These are phyloP conservation scores for Dentipellis sp. DNA, from an alignment of 768 basidiomycete species.

Conservation along the genomic window DNA sequence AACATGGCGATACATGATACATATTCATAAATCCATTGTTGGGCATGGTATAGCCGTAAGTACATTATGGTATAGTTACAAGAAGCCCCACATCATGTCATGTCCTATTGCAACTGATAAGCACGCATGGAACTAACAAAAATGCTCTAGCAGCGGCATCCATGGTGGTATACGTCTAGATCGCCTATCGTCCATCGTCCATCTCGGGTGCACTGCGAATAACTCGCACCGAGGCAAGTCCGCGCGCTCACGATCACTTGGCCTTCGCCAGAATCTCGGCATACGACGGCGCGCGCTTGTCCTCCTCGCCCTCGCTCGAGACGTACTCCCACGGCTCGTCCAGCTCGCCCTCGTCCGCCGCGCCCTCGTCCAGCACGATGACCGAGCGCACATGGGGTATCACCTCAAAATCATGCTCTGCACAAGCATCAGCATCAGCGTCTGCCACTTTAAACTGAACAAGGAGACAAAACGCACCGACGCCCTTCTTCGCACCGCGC, in stretches of 20 bases:
- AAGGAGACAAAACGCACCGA: slow-evolving; percentile 25
- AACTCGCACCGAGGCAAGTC: too few species aligned
- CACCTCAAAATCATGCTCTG: slow-evolving; percentile 44
- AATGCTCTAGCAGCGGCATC: too few species aligned
- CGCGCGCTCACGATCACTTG: slow-evolving; percentile 10
- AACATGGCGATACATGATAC: too few species aligned
- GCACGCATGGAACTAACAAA: too few species aligned
- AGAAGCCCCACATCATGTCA: too few species aligned
- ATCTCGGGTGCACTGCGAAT: too few species aligned
- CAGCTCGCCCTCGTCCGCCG: slow-evolving; percentile 30
- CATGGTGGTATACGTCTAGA: too few species aligned
- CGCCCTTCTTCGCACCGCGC: slow-evolving; percentile 31
- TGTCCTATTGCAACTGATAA: too few species aligned
- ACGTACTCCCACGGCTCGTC: slow-evolving; percentile 52
- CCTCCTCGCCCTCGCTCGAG: slow-evolving; percentile 30
- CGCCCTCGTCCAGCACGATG: slow-evolving; percentile 46
- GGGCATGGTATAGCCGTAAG: too few species aligned
- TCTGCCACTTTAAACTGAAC: neutral
- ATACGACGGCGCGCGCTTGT: slow-evolving; percentile 28
- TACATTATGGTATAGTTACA: too few species aligned
- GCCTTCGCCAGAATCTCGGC: slow-evolving; percentile 25
- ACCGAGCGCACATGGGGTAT: slow-evolving; percentile 45
- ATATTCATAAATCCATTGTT: too few species aligned
- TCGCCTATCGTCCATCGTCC: too few species aligned
- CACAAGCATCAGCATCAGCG: slow-evolving; percentile 16